Conservation (phyloP, 2,329 filamentous ascomycete species). For the Tolypocladium ovalisporum region DNA sequence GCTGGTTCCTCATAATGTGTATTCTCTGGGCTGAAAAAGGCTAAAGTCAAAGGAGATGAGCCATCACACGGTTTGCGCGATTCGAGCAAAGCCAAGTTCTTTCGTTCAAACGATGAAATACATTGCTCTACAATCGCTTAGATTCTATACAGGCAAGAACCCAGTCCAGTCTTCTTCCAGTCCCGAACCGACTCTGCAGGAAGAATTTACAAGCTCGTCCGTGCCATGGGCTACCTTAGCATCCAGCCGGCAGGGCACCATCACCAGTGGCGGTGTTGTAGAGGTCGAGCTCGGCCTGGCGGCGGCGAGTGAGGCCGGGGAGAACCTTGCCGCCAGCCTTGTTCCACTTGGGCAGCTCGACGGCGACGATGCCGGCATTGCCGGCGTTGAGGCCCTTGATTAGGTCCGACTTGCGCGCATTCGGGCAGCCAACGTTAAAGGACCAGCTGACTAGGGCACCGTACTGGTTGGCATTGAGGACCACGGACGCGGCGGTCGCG, state of each 20-base stretch:
- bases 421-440: background rate
- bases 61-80: too few relatives aligned
- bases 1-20: too few relatives aligned
- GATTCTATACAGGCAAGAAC: background rate
- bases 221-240: background rate
- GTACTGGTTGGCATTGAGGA: background rate
- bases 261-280: background rate
- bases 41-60: too few relatives aligned
- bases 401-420: background rate
- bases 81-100: too few relatives aligned
- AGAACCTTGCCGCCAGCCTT: background rate
- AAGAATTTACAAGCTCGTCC: background rate
- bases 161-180: background rate
- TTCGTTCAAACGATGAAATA: too few relatives aligned
- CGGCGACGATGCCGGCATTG: background rate
- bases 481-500: background rate
- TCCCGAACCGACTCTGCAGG: background rate
- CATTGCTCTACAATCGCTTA: background rate
- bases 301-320: background rate
- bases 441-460: background rate
- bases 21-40: too few relatives aligned
- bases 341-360: background rate
- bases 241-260: background rate
- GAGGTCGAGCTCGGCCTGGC: background rate
- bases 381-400: background rate